phyloP scores from a whole-genome alignment of 148 eudicot genomes.

The Fagopyrum homotropicum region DNA sequence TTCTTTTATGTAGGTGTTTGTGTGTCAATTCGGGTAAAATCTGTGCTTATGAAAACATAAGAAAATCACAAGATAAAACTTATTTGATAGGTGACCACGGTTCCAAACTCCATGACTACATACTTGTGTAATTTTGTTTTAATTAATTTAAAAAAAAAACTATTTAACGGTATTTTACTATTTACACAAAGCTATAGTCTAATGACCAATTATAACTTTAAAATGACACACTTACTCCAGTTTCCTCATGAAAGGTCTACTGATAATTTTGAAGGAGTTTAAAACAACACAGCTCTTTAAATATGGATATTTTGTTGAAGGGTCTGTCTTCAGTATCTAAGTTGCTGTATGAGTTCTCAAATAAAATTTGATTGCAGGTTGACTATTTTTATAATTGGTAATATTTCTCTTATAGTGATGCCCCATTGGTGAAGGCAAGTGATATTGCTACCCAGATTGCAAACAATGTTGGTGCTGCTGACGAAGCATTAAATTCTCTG shows the following conservation, averaged over 20 bases:
- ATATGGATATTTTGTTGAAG: neutral
- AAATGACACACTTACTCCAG: no score
- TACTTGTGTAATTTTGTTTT: no score
- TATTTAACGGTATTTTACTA: no score
- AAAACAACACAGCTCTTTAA: neutral
- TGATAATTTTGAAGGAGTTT: neutral
- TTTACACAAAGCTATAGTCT: no score
- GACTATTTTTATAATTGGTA: neutral
- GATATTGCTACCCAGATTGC: conserved; percentile 73
- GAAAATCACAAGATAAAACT: no score
- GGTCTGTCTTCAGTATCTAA: neutral
- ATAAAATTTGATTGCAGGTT: neutral
- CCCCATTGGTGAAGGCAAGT: conserved; percentile 62
- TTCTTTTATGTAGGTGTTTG: no score
- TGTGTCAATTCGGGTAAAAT: no score
- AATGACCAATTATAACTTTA: no score
- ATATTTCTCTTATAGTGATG: conserved; percentile 47
- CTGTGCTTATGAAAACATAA: no score
- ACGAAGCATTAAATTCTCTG: conserved; percentile 65
- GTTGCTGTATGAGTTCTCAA: neutral
- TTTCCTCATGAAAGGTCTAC: neutral
- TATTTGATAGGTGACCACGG: no score
- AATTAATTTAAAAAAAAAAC: no score
- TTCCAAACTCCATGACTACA: no score
- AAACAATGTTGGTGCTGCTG: conserved; percentile 79